Evolutionary conservation across 2,329 filamentous ascomycete species (phyloP).

Genomic region (Graphilbum fragrans): DNA sequence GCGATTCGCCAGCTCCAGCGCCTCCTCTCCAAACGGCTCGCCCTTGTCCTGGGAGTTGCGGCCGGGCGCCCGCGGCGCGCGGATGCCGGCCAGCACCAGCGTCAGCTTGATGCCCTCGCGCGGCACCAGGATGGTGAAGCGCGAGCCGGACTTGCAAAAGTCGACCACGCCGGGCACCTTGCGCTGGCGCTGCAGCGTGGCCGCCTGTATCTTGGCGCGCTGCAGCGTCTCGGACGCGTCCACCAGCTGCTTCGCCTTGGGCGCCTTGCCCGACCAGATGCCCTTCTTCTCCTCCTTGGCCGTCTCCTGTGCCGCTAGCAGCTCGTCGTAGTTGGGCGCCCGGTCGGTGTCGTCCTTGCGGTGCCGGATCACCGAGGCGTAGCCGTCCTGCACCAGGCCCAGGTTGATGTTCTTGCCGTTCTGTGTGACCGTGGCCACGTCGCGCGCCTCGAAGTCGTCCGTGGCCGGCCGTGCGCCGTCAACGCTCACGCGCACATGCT

Average conservation of each 20-base stretch:
- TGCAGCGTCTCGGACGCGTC: slow-evolving; percentile 89
- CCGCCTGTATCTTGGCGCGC: slow-evolving; percentile 89
- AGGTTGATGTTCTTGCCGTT: slow-evolving; percentile 83
- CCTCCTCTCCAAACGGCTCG: slow-evolving; percentile 92
- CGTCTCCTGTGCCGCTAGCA: slow-evolving; percentile 65
- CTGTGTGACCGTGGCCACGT: slow-evolving; percentile 78
- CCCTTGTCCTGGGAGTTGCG: slow-evolving; percentile 62
- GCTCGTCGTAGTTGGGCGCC: slow-evolving; percentile 85
- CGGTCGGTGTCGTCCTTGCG: slow-evolving; percentile 89
- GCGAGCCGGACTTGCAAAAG: slow-evolving; percentile 93
- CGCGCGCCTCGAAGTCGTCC: slow-evolving; percentile 86
- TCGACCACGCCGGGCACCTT: slow-evolving; percentile 89
- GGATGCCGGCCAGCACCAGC: slow-evolving; percentile 85
- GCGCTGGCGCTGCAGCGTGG: slow-evolving; percentile 78
- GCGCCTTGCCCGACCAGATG: slow-evolving; percentile 86
- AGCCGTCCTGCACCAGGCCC: slow-evolving; percentile 79
- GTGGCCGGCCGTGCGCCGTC: slow-evolving; percentile 84
- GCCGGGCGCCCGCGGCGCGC: slow-evolving; percentile 76
- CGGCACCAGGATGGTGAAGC: slow-evolving; percentile 85
- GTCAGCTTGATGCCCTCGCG: slow-evolving; percentile 91
- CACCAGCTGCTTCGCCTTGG: slow-evolving; percentile 64
- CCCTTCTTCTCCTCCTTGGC: slow-evolving; percentile 85
- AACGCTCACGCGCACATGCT: slow-evolving; percentile 80
- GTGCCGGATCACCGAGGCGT: slow-evolving; percentile 88
- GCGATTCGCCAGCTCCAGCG: slow-evolving; percentile 78